Evolutionary conservation across 129 eudicot species (phyloP).

Genomic region (sunflower (Helianthus annuus)): HanXRQr2.0-SUNRISE NC_035435.2:40445648-40446147

Average conservation of each 20-base stretch:
- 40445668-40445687: not conserved
- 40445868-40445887: constrained; percentile 37
- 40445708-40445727: constrained; percentile 45
- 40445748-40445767: not conserved
- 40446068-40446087: constrained; percentile 45
- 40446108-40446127: constrained; percentile 31
- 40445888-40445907: constrained; percentile 37
- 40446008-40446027: constrained; percentile 34
- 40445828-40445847: constrained; percentile 39
- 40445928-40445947: constrained; percentile 30
- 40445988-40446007: not conserved
- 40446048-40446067: constrained; percentile 38
- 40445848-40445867: constrained; percentile 30
- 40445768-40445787: not conserved
- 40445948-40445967: not conserved
- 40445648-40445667: not conserved
- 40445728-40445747: constrained; percentile 34
- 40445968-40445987: not conserved
- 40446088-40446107: constrained; percentile 20
- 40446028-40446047: constrained; percentile 47
- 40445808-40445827: not conserved
- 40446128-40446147: not conserved
- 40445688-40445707: constrained; percentile 48
- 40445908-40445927: constrained; percentile 34
- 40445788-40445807: not conserved